Evolutionary conservation across 1,284 basidiomycete genomes (phyloP), one percentile per base, ranked within the genome.

Genomic region (Baeospora myosura): DNA sequence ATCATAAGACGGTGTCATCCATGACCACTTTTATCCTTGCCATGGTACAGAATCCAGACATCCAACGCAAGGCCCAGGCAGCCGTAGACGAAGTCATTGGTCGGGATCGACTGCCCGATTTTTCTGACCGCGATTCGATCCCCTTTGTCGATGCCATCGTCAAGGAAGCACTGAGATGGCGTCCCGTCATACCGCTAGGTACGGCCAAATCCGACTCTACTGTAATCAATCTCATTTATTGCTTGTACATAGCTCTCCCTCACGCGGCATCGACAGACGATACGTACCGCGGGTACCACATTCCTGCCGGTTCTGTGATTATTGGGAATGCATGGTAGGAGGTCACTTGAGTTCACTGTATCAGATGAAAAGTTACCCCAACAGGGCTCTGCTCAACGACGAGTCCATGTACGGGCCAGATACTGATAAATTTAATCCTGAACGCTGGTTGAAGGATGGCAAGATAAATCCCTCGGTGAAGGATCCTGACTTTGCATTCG

Each of bases 311-410:
- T n/a, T 14, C 28, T 4, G 14, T 44, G 12, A 31, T 44, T 29
- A 17, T 25, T 12, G 30, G 30, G 26, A 41, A 41, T 35, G 12
- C 32, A 2, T 41, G 40, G 40, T 41, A 20, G 11, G 32, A 22
- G 14, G 3, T 3, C 36, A 10, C 18, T 20, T 14, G 3, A 38
- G 12, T 38, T 3, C 18, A 3, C 12, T 4, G 16, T 20, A 22
- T 10, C 22, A 12, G 18, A 38, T 24, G 3, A 2, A n/a, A 23
- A n/a, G 24, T n/a, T 10, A 12, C 10, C 30, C n/a, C 20, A 7
- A 28, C 36, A 52, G 54, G 47, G 52, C 54, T 0, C 37, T 56
- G 10, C 31, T 54, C 5, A 41, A 49, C 18, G 49, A 56, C 41
- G 40, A 49, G 28, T 14, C n/a, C 4, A 34, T 37, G 0, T 52